These are phyloP conservation scores for Neurospora africana DNA, from an alignment of 495 filamentous ascomycete genomes.

Conservation along the genomic window DNA sequence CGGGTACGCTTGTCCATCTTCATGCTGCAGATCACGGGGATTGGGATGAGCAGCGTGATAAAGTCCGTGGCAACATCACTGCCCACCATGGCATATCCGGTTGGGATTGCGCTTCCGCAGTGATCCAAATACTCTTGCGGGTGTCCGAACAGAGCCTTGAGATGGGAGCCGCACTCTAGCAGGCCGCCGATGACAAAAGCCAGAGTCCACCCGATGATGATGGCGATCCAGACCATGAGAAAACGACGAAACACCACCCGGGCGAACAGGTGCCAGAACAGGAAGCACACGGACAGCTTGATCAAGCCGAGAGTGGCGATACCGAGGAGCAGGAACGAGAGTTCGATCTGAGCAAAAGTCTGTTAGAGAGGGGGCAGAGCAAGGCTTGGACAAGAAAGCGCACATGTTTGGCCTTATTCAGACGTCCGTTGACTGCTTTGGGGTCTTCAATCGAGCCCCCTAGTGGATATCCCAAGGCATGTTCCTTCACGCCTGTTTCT, in stretches of 20 bases:
- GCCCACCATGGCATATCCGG: constrained; percentile 9
- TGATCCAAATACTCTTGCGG: constrained; percentile 4
- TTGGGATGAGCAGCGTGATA: constrained; percentile 10
- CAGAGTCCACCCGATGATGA: constrained; percentile 4
- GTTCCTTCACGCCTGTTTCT: background rate
- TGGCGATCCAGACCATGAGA: constrained; percentile 11
- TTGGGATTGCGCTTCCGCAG: constrained; percentile 1
- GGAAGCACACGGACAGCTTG: constrained; percentile 8
- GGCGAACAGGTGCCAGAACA: constrained; percentile 16
- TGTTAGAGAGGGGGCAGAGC: background rate
- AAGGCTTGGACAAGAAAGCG: background rate
- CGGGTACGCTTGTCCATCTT: constrained; percentile 5
- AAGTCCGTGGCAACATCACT: constrained; percentile 12
- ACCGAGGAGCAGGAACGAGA: constrained; percentile 3
- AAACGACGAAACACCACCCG: constrained; percentile 9
- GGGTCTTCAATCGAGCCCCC: constrained; percentile 1
- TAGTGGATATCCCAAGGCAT: constrained; percentile 2
- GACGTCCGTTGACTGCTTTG: constrained; percentile 2
- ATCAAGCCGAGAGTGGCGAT: constrained; percentile 4
- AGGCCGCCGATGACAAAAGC: constrained; percentile 6
- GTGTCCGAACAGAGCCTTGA: constrained; percentile 3
- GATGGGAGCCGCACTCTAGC: constrained; percentile 6
- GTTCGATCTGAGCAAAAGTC: background rate
- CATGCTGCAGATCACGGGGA: constrained; percentile 8
- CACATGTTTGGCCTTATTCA: constrained; percentile 7